Percentiles rank a stretch among this genome's conserved stretches.
These are phyloP conservation scores for Spongospora subterranea DNA, from an alignment of 208 protist genomes.

Conservation along the genomic window DNA sequence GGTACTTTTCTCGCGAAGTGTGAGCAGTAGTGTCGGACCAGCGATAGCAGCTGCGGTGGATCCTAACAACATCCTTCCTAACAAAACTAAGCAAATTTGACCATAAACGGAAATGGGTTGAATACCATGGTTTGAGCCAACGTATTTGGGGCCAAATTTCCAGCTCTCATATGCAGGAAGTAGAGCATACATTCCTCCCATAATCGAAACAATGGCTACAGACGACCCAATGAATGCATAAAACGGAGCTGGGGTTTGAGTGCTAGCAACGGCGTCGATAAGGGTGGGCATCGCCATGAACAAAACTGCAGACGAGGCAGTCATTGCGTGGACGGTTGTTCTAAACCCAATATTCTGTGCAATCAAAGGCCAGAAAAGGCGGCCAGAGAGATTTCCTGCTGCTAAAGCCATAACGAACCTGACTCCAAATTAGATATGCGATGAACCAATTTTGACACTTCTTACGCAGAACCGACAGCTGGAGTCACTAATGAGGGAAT, in stretches of 20 bases:
- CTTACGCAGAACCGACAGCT: neutral
- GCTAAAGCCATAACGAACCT: constrained; percentile 47
- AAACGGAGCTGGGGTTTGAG: neutral
- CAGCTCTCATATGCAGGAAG: constrained; percentile 57
- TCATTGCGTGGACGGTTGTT: constrained; percentile 1
- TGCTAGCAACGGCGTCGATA: neutral
- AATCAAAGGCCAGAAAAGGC: constrained; percentile 25
- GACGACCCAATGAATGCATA: constrained; percentile 41
- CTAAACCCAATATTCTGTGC: neutral
- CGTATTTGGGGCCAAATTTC: constrained; percentile 59
- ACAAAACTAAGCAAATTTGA: neutral
- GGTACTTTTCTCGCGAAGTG: neutral
- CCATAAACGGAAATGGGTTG: neutral
- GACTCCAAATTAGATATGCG: constrained; percentile 9
- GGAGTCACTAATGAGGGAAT: constrained; percentile 27
- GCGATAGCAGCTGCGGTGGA: constrained; percentile 34
- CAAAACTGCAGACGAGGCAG: neutral
- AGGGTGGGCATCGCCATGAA: constrained; percentile 6
- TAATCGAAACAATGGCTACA: constrained; percentile 31
- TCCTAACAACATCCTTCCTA: constrained; percentile 29
- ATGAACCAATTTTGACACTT: neutral
- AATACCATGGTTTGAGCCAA: constrained; percentile 62
- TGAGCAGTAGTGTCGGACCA: constrained; percentile 37
- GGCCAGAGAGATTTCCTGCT: constrained; percentile 43
- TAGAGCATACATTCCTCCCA: constrained; percentile 46